Evolutionary conservation across 768 basidiomycete species (phyloP), one percentile per base, ranked within the genome.

Genomic region (Russula sp.): DNA sequence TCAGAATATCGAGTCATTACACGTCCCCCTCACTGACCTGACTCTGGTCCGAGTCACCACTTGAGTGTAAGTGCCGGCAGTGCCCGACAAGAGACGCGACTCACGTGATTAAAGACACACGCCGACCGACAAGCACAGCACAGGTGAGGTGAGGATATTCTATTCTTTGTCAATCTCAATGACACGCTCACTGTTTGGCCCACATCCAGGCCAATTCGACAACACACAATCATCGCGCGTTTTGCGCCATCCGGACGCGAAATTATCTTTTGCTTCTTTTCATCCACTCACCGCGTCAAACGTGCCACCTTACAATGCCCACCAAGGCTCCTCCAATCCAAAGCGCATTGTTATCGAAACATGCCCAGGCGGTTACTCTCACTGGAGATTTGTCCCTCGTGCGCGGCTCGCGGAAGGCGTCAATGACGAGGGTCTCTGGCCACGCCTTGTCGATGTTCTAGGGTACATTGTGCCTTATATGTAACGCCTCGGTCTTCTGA

Each of bases 321-420:
- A 76, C 71, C 37, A 80, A 75, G 54, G 75, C 79, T 54, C 80
- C 76, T 31, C 70, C 78, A 11, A 75, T 78, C 83, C 86, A 1
- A 88, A 85, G 71, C 87, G 90, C 57, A 77, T 92, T 69, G 87
- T 91, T 2, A 77, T 91, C 39, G 90, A 92, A 75, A 84, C 79
- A 8, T 75, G 78, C 4, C 77, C 82, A 4, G 65, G 64, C 20
- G 69, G 69, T 0, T 78, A 76, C n/a, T 83, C 82, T 16, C 76
- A 78, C 62, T 92, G 89, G 90, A 80, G 90, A 49, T 91, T 88
- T 73, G 87, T 92, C 18, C 90, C 90, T 39, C 82, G 79, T 54
- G 88, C 89, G 4, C 80, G 78, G 59, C 73, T 76, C 59, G 83
- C 82, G 51, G 78, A 80, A 8, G 84, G 82, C 5, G 82, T 82